Evolutionary conservation across 2,329 filamentous ascomycete genomes (phyloP).

Genomic region (Neoarthrinium moseri): DNA sequence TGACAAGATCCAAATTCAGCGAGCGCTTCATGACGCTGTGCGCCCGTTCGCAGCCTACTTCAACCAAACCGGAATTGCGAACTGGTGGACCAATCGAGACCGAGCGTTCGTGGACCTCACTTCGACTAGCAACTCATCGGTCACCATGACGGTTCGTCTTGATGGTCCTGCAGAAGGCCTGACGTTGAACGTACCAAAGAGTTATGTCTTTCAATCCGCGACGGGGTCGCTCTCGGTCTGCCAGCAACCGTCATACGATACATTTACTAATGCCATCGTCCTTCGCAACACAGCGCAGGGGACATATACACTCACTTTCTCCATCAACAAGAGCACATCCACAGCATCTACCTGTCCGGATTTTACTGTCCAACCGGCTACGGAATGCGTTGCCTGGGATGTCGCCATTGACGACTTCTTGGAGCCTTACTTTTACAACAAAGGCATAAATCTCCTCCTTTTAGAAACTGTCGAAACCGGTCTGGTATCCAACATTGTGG

Average conservation of each 20-base stretch:
- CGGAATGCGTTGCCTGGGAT: background rate
- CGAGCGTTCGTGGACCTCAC: background rate
- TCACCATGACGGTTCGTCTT: slow-evolving; percentile 1
- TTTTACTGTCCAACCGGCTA: background rate
- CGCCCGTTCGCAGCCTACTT: background rate
- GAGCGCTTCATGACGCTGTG: background rate
- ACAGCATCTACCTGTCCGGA: background rate
- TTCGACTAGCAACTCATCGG: background rate
- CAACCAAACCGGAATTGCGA: background rate
- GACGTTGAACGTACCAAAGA: slow-evolving; percentile 1
- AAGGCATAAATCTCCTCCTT: background rate
- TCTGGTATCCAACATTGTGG: background rate
- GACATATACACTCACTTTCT: background rate
- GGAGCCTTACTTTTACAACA: background rate
- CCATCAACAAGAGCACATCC: background rate
- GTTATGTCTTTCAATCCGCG: background rate
- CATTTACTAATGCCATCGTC: background rate
- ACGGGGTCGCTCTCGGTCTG: slow-evolving; percentile 1
- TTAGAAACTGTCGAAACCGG: background rate
- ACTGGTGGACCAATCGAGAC: background rate
- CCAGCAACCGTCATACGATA: background rate
- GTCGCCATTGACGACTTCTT: background rate
- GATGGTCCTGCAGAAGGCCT: background rate
- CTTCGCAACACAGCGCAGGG: background rate
- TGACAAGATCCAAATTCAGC: slow-evolving; percentile 1